Percentiles rank a stretch among this genome's conserved stretches.
Conservation (phyloP, 176 grass and related monocot species). For the Ampelocalamus luodianensis region DNA sequence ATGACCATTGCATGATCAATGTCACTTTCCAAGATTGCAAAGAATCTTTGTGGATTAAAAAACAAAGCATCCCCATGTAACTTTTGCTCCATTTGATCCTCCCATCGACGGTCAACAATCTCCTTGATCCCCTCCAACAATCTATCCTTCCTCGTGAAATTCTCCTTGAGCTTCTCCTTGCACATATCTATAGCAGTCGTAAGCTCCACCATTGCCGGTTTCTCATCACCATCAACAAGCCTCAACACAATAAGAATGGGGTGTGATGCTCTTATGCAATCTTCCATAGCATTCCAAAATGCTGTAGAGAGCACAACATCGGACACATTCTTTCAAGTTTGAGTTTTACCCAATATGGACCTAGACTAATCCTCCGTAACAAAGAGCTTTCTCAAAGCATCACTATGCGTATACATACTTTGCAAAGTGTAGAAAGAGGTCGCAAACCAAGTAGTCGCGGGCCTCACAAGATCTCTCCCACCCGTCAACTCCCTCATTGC, state of each 20-base stretch:
- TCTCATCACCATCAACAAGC: background rate
- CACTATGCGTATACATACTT: background rate
- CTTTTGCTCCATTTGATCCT: constrained; percentile 11
- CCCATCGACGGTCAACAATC: background rate
- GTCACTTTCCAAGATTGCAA: background rate
- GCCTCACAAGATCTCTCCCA: background rate
- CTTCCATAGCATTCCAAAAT: no score
- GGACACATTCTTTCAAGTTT: no score
- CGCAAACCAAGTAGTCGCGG: background rate
- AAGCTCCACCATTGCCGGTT: background rate
- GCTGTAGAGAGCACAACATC: no score
- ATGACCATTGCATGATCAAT: background rate
- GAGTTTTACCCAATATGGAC: no score
- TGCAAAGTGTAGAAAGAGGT: background rate
- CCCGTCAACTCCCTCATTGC: background rate
- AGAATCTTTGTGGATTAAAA: background rate
- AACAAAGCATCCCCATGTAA: background rate
- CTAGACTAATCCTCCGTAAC: no score
- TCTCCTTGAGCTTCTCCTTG: background rate
- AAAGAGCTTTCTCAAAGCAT: background rate
- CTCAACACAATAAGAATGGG: no score
- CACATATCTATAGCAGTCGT: background rate
- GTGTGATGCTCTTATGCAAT: no score
- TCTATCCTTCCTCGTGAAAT: background rate
- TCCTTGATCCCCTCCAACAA: background rate